Percentiles rank a stretch among this genome's conserved stretches.
phyloP scores from a whole-genome alignment of 2,329 filamentous ascomycete species.

The Pestalotiopsis sp. region DNA sequence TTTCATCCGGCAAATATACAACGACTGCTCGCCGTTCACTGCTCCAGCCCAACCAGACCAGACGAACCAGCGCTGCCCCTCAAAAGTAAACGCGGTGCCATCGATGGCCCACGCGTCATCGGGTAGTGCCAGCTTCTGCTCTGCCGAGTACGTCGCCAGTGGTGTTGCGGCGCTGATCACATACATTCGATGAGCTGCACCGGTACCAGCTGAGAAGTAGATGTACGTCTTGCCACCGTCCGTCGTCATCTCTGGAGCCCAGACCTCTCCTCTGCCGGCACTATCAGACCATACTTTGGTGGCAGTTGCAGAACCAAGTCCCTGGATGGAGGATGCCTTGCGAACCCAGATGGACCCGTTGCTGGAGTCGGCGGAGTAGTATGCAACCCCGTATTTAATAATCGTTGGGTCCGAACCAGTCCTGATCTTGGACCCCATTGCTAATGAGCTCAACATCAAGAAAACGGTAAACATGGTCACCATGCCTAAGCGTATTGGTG shows the following conservation, averaged over 20 bases:
- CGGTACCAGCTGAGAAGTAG: conserved; percentile 20
- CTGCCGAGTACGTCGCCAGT: conserved; percentile 16
- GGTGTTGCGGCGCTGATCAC: conserved; percentile 22
- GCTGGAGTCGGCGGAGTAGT: conserved; percentile 23
- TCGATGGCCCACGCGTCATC: conserved; percentile 26
- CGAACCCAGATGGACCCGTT: conserved; percentile 21
- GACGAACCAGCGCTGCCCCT: conserved; percentile 23
- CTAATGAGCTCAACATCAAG: conserved; percentile 8
- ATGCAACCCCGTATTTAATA: conserved; percentile 18
- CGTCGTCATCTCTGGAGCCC: conserved; percentile 22
- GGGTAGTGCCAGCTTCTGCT: conserved; percentile 20
- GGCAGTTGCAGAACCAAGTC: conserved; percentile 12
- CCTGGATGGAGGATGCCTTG: conserved; percentile 16
- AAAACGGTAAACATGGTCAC: conserved; percentile 5
- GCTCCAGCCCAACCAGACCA: conserved; percentile 24
- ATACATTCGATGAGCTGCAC: conserved; percentile 23
- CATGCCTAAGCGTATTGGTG: neutral
- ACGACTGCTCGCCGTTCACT: conserved; percentile 19
- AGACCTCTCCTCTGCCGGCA: conserved; percentile 15
- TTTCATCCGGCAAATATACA: conserved; percentile 25
- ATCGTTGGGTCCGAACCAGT: conserved; percentile 21
- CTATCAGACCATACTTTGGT: conserved; percentile 20
- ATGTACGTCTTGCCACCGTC: conserved; percentile 20
- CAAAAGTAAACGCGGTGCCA: conserved; percentile 20
- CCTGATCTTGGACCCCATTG: conserved; percentile 13